A percentile compares a stretch with the other conserved stretches of the same genome.
Evolutionary conservation across 306 rosid genomes (phyloP).

Genomic region (Betula pendula): DNA sequence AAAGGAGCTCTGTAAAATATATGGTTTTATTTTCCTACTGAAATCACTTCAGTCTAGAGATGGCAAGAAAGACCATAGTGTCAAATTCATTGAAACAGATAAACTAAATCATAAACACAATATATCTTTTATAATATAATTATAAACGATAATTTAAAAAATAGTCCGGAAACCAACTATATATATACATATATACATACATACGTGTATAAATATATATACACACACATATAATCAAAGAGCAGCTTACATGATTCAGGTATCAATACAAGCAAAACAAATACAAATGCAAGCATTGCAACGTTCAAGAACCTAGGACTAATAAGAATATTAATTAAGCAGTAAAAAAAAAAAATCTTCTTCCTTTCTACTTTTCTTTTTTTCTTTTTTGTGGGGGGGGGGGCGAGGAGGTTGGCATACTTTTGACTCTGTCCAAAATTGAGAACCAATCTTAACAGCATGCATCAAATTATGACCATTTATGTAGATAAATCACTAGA

Average conservation of each 20-base stretch:
- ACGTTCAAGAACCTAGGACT: neutral
- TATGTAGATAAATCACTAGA: neutral
- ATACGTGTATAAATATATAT: too few relatives aligned
- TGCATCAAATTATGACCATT: neutral
- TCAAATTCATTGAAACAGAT: neutral
- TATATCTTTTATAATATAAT: neutral
- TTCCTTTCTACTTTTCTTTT: neutral
- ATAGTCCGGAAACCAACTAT: neutral
- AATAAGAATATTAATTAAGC: neutral
- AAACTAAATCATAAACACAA: neutral
- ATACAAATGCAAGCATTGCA: too few relatives aligned
- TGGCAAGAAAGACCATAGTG: neutral
- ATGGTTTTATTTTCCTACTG: neutral
- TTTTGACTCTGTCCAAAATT: neutral
- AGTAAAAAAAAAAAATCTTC: neutral
- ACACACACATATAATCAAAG: neutral
- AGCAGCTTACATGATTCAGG: neutral
- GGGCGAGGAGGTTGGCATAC: neutral
- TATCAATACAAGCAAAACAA: too few relatives aligned
- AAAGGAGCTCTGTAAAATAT: constrained; percentile 24
- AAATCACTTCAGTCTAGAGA: neutral
- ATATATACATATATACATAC: too few relatives aligned
- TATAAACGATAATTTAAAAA: neutral
- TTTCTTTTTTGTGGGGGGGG: neutral
- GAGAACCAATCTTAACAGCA: neutral